phyloP scores from a whole-genome alignment of 345 rosid genomes.

The Streptanthus diversifolius region DNA sequence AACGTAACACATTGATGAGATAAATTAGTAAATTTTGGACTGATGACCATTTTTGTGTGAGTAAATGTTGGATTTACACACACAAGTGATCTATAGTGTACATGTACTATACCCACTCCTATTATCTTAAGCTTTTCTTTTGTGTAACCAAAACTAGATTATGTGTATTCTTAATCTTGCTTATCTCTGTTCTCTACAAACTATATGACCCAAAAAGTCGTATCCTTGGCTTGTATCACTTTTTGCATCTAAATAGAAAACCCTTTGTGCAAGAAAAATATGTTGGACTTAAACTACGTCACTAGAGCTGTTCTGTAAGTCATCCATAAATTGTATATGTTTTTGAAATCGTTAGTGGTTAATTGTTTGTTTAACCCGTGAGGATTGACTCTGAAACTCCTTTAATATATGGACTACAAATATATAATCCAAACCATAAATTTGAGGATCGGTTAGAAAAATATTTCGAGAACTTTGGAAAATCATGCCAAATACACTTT shows the following conservation, averaged over 20 bases:
- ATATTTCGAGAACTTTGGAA: background rate
- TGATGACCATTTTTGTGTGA: background rate
- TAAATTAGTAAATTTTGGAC: background rate
- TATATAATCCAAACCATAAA: background rate
- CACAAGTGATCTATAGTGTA: too few relatives aligned
- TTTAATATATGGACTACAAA: background rate
- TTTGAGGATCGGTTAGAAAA: background rate
- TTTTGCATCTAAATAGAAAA: too few relatives aligned
- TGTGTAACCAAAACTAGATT: too few relatives aligned
- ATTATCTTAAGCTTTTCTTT: too few relatives aligned
- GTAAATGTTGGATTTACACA: background rate
- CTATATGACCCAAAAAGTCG: too few relatives aligned
- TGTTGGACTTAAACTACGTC: background rate
- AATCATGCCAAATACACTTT: background rate
- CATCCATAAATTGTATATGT: background rate
- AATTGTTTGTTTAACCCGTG: background rate
- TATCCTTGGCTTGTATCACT: too few relatives aligned
- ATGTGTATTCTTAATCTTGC: too few relatives aligned
- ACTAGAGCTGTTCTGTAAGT: background rate
- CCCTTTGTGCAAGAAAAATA: too few relatives aligned
- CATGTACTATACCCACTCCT: too few relatives aligned
- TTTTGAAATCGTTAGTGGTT: background rate
- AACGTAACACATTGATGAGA: background rate
- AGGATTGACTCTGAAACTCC: background rate
- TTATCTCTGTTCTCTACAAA: too few relatives aligned